Base-by-base conservation (phyloP, 768 basidiomycete species). In the Suillus lakei region DNA sequence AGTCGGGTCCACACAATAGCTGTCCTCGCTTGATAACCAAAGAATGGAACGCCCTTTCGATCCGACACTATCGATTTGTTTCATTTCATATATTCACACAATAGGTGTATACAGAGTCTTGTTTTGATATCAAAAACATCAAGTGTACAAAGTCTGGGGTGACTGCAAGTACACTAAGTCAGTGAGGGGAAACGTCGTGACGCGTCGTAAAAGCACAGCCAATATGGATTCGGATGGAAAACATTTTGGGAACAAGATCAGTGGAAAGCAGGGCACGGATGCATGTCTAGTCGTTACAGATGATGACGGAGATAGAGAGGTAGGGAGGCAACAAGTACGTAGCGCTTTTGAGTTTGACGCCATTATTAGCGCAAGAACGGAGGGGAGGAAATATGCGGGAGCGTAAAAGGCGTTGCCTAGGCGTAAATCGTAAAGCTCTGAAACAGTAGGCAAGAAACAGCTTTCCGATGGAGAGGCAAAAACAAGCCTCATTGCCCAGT, bases 241-340 rank as follows among this genome's bases (percentile, higher is more conserved):
- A 64, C 70, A 74, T 71, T 74, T 70, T 72, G 76, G 74, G 78
- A 75, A 72, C 70, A 72, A 75, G 72, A 78, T 69, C 64, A 28
- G 64, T 68, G 67, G 62, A 66, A 61, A 65, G 66, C 74, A 69
- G 77, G 71, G 74, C 73, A 78, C 73, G 78, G 76, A 77, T 77
- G 85, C 84, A 87, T 89, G 83, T 90, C 87, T 90, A 89, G 85
- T 88, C 85, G 84, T 89, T 90, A 89, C 88, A 88, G 76, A 76
- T 77, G 74, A 74, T 72, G 69, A 68, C 61, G 66, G 73, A 65
- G 65, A 67, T 64, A 44, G 39, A 61, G 61, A 71, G 61, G 34
- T 63, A 44, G 32, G 63, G 62, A 72, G 60, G 60, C 30, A 59
- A 36, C 58, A 59, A 59, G 39, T 41, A 59, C 39, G 58, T 59